Evolutionary conservation across 2,329 filamentous ascomycete species (phyloP), one percentile per base, ranked within the genome.

Genomic region (Triangularia verruculosa): DNA sequence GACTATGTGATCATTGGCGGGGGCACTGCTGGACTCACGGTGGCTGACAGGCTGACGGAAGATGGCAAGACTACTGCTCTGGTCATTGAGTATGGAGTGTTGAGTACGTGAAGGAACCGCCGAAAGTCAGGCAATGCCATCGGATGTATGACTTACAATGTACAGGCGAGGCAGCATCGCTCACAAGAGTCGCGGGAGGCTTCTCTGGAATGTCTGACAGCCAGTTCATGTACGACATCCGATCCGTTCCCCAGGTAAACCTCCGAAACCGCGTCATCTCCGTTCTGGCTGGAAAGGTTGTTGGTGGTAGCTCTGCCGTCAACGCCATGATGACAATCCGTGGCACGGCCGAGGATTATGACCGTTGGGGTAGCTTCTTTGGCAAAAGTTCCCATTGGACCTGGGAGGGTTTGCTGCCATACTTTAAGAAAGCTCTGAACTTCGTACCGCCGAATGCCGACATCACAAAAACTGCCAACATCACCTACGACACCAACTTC

Each of bases 281-380:
- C 0, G 72, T 73, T 0, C 52, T 70, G 8, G 65, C 69, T 4
- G 73, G 70, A 0, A 72, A 71, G 39, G 71, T 74, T 0, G 70
- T 79, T 0, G 78, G 77, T 20, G 78, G 78, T 3, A 64, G 65
- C 43, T 67, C 64, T 2, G 69, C 69, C 2, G 66, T 70, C 17
- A 70, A 70, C 57, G 69, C 67, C 51, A 70, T 70, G 68, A 70
- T 70, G 68, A 69, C 67, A 0, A 56, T 70, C 7, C 54, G 69
- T 1, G 65, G 62, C 1, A 61, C 68, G 1, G 57, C 64, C 1
- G 66, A 67, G 52, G 69, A 70, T 24, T 70, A 69, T 51, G 65
- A 69, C 51, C 62, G 67, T 1, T 70, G 69, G 69, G 69, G 67
- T 1, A 51, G 27, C 11, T 67, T 70, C 63, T 69, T 69, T 57